These are phyloP conservation scores for Dryadomyces sulphureus DNA, from an alignment of 2,329 filamentous ascomycete genomes.

Conservation along the genomic window DNA sequence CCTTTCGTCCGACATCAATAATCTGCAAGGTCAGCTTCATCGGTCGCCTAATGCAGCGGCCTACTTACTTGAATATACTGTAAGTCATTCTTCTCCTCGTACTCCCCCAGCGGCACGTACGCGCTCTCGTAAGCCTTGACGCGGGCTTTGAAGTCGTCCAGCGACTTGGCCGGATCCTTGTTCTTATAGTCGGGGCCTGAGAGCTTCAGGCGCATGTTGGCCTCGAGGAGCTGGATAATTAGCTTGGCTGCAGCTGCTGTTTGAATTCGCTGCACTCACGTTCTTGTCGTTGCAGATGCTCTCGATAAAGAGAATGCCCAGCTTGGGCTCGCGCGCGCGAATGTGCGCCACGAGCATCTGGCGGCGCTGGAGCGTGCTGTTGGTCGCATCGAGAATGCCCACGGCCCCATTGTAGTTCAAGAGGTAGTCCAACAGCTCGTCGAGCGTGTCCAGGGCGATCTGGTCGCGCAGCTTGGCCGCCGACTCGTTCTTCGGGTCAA, in stretches of 20 bases:
- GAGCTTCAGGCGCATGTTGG: conserved; percentile 93
- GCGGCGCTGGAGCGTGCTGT: conserved; percentile 79
- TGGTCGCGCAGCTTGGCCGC: conserved; percentile 78
- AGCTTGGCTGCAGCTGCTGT: neutral
- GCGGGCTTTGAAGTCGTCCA: conserved; percentile 84
- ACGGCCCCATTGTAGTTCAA: conserved; percentile 70
- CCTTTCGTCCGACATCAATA: conserved; percentile 92
- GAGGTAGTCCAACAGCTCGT: conserved; percentile 85
- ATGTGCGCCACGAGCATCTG: conserved; percentile 75
- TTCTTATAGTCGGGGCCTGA: conserved; percentile 92
- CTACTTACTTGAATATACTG: conserved; percentile 65
- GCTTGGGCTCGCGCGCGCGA: conserved; percentile 64
- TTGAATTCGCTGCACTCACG: conserved; percentile 18
- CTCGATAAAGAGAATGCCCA: conserved; percentile 91
- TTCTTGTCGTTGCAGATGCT: conserved; percentile 77
- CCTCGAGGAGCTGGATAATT: conserved; percentile 51
- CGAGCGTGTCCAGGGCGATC: conserved; percentile 79
- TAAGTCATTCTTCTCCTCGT: conserved; percentile 80
- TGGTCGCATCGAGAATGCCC: conserved; percentile 92
- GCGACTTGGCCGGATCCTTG: conserved; percentile 72
- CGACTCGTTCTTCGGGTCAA: conserved; percentile 74
- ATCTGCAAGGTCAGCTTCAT: conserved; percentile 37
- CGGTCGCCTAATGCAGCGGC: neutral
- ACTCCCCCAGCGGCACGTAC: conserved; percentile 79
- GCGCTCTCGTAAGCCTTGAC: conserved; percentile 89